Evolutionary conservation across 2,329 filamentous ascomycete genomes (phyloP).

Genomic region (Colletotrichum musae): DNA sequence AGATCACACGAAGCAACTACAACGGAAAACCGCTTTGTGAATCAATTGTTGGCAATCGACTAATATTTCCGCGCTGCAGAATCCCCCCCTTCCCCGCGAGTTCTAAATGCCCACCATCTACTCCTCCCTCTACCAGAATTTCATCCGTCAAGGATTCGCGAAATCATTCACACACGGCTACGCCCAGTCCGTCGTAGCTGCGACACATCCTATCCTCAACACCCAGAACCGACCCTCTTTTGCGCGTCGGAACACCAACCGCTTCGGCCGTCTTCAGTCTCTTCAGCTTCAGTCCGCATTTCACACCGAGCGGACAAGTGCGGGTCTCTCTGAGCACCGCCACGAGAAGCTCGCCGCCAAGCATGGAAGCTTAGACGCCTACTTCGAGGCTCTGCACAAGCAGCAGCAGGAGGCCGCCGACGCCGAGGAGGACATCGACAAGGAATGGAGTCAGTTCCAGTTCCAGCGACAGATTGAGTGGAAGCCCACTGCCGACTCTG

Average conservation of each 20-base stretch:
- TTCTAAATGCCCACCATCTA: conserved; percentile 92
- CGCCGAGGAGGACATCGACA: conserved; percentile 70
- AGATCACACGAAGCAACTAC: conserved; percentile 10
- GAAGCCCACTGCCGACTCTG: conserved; percentile 75
- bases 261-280: conserved; percentile 67
- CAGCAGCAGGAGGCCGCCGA: conserved; percentile 72
- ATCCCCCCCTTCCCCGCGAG: conserved; percentile 72
- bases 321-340: conserved; percentile 70
- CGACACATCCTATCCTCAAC: conserved; percentile 85
- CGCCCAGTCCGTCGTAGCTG: conserved; percentile 96
- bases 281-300: conserved; percentile 84
- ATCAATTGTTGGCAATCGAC: neutral
- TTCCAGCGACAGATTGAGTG: conserved; percentile 91
- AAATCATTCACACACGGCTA: conserved; percentile 99
- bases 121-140: conserved; percentile 79
- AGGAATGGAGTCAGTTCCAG: conserved; percentile 93
- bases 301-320: conserved; percentile 67
- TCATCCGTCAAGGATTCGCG: conserved; percentile 97
- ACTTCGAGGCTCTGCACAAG: conserved; percentile 91
- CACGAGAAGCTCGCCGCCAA: conserved; percentile 60
- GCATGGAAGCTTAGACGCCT: conserved; percentile 85
- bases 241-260: conserved; percentile 69
- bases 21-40: neutral
- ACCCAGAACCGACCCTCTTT: conserved; percentile 77
- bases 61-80: conserved; percentile 54